Base-by-base conservation (phyloP, 805 yeast species). In the Candida mattraensis region DNA sequence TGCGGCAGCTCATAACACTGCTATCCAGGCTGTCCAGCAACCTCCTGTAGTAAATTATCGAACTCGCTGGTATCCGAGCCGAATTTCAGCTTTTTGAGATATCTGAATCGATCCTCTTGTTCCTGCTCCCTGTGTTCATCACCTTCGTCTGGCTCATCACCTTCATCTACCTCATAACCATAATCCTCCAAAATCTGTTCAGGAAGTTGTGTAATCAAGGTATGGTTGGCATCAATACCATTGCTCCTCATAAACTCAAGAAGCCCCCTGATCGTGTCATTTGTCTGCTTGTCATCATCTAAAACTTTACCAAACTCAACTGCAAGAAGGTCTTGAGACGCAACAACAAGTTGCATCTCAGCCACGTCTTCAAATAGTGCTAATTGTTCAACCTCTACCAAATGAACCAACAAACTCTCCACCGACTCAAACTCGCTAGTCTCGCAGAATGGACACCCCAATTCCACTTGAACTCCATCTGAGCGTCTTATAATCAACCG, bases 381-480 rank as follows among this genome's bases (percentile, higher is more conserved):
- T 17, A 48, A 25, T 11, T 27, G 28, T 23, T 47, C 51, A 4
- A 4, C 33, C 10, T 28, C 20, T 6, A 26, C 18, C 22, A 45
- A 19, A 34, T 47, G 51, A 8, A 10, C n/a, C 9, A 44, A 7
- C 21, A 47, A 47, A 5, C 13, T 18, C 17, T 12, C 24, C 7
- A 33, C 18, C 3, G 23, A 23, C 15, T 8, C 17, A 18, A 22
- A 38, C 5, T 29, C 21, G 1, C 30, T 18, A 6, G 18, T 18
- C 13, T 5, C 7, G 18, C 53, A 49, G 2, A 36, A 25, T 13
- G 53, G 53, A 28, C 53, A 49, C 17, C 33, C 36, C 13, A 49
- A 19, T 8, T 13, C 19, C 2, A 47, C 45, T 2, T 24, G 16
- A 4, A 43, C 40, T 2, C 50, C 53, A 28, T 49, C 53, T 5